These are phyloP conservation scores for Pulveroboletus frians DNA, from an alignment of 768 basidiomycete species.

Conservation along the genomic window DNA sequence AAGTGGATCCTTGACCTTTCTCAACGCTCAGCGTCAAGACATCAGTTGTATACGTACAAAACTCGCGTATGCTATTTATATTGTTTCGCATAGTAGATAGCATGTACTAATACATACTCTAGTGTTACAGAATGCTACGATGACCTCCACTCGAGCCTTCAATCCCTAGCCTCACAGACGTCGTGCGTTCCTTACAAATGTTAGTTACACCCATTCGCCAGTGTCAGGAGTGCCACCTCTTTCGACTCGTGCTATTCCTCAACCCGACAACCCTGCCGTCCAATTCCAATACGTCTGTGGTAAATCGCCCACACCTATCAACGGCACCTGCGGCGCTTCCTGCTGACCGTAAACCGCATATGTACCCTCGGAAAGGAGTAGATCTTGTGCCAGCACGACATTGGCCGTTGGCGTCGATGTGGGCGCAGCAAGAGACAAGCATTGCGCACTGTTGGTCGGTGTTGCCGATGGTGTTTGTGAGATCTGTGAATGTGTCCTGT, in stretches of 20 bases:
- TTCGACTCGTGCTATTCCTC: background rate
- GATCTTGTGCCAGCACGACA: slow-evolving; percentile 14
- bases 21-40: background rate
- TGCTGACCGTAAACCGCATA: slow-evolving; percentile 15
- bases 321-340: slow-evolving; percentile 1
- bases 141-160: background rate
- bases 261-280: slow-evolving; percentile 5
- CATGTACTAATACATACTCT: background rate
- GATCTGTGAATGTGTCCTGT: slow-evolving; percentile 26
- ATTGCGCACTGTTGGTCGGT: slow-evolving; percentile 23
- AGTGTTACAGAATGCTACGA: background rate
- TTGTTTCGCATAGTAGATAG: background rate
- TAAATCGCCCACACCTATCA: slow-evolving; percentile 15
- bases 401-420: slow-evolving; percentile 26
- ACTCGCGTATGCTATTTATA: background rate
- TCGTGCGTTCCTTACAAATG: background rate
- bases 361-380: background rate
- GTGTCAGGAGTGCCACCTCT: no score
- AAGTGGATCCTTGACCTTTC: background rate
- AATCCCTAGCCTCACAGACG: no score
- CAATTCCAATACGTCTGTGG: slow-evolving; percentile 19
- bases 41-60: background rate
- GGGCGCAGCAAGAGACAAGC: slow-evolving; percentile 21
- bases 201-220: background rate
- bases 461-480: slow-evolving; percentile 26